Base-by-base conservation (phyloP, 257 asterid species). In the Primulina huaijiensis region DNA sequence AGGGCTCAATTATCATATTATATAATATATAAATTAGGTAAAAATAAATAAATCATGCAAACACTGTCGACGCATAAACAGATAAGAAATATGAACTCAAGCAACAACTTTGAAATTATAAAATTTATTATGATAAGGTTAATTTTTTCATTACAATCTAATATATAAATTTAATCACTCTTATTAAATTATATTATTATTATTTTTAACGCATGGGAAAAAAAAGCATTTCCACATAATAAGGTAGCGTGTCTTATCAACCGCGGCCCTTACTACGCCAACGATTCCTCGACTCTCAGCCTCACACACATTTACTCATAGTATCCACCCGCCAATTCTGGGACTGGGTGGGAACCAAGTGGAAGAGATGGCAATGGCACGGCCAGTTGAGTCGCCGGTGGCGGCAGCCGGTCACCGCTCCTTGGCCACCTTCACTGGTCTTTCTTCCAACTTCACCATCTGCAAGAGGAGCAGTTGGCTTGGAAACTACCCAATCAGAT, bases 351-450 rank as follows among this genome's bases (percentile, higher is more conserved):
- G 56, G 53, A 43, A 43, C n/a, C 53, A 43, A 43, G 5, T 43
- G 12, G 6, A 55, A 58, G 61, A 7, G 30, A 78, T 73, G 81
- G 71, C 86, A 40, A 74, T 60, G 64, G 79, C 81, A 33, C 75
- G 75, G 38, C 79, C 23, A 55, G 72, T 70, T 46, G 78, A 40
- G 23, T 21, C 58, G 17, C 17, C 69, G 27, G 21, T 55, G 69
- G 69, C 14, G 58, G 58, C 52, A 20, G 35, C 75, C 81, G 62
- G 35, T 73, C 70, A 67, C 20, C 56, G 67, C 64, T 79, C 80
- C 73, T 59, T 68, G 67, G 21, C 35, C 65, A 55, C 78, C 30
- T 65, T 77, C 74, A 17, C 75, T 29, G 69, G 34, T 9, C 35
- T 65, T 38, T 65, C 35, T 65, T 65, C 69, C 58, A 65, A 21